Base-by-base conservation (phyloP, 2,329 filamentous ascomycete genomes). In the Trichoderma arundinaceum region DNA sequence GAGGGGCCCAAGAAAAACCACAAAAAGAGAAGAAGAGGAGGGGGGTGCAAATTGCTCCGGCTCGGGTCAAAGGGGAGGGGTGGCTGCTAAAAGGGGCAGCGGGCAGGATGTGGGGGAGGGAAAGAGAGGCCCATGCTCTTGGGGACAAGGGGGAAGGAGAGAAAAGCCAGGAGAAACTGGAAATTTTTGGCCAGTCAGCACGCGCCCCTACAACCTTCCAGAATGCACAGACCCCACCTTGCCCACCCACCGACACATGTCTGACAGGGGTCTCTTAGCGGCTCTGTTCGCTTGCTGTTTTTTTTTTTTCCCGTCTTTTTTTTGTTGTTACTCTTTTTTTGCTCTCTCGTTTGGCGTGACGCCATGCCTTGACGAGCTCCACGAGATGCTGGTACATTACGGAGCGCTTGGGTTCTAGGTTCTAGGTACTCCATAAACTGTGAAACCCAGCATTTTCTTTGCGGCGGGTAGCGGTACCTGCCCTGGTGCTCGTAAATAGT, bases 221-320 rank as follows among this genome's bases (percentile, higher is more conserved):
- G 69, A 68, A 69, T 71, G 73, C 72, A 73, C 71, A 63, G 69
- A 61, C 63, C 66, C 64, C 38, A 43, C 22, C 19, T 38, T 5
- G 12, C 9, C 5, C 33, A 59, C 56, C 12, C 39, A 44, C 56
- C 68, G 70, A 73, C 73, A 75, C 73, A 75, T 75, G 73, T 74
- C 67, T 67, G 67, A 68, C 73, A 75, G 69, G 73, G 73, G 72
- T 74, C 61, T 54, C 54, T 68, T 70, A 66, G 70, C 70, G 70
- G 72, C 72, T 74, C 70, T 70, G 66, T 64, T 68, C 64, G 67
- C 66, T 68, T 70, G 54, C 41, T 33, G 39, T 9, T n/a, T 43
- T 57, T 19, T 17, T 44, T 5, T 33, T 33, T 51, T 49, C 15
- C 28, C 19, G 22, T 8, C 28, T 49, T 15, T 49, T 22, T 13